phyloP scores from a whole-genome alignment of 23 red algal species.

The Gracilaria vermiculophylla region DNA sequence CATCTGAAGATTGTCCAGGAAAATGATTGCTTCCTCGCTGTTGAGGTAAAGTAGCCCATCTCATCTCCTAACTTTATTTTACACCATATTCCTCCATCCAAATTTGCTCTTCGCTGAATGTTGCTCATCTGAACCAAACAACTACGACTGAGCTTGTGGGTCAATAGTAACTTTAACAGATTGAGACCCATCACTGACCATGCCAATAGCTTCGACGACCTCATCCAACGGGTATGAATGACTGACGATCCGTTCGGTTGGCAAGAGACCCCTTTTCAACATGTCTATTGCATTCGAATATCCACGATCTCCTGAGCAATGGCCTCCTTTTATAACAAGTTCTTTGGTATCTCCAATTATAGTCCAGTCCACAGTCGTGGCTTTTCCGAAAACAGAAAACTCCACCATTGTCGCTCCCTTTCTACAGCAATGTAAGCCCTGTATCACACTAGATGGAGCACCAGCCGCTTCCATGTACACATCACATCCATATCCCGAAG shows the following conservation, averaged over 20 bases:
- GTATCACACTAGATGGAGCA: slow-evolving; percentile 46
- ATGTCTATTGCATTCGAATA: slow-evolving; percentile 70
- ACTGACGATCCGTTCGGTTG: slow-evolving; percentile 68
- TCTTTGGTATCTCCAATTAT: slow-evolving; percentile 83
- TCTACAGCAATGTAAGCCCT: slow-evolving; percentile 67
- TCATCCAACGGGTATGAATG: slow-evolving; percentile 54
- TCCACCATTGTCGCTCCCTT: slow-evolving; percentile 76
- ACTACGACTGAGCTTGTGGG: neutral
- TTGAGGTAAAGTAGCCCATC: too few relatives aligned
- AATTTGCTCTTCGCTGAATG: neutral
- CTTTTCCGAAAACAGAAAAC: slow-evolving; percentile 76
- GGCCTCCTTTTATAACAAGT: slow-evolving; percentile 68
- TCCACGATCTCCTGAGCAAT: slow-evolving; percentile 79
- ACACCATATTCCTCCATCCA: neutral
- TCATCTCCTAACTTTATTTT: too few relatives aligned
- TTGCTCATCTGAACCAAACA: neutral
- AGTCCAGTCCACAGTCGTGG: slow-evolving; percentile 69
- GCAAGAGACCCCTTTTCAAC: slow-evolving; percentile 56
- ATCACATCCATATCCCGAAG: slow-evolving; percentile 80
- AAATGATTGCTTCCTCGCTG: too few relatives aligned
- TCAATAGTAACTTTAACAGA: slow-evolving; percentile 42
- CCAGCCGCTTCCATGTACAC: slow-evolving; percentile 88
- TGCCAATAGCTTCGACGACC: slow-evolving; percentile 55
- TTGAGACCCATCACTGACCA: slow-evolving; percentile 53
- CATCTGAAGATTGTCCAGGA: too few relatives aligned